phyloP scores from a whole-genome alignment of 176 grass and related monocot genomes.

The Zoysia pacifica region DNA sequence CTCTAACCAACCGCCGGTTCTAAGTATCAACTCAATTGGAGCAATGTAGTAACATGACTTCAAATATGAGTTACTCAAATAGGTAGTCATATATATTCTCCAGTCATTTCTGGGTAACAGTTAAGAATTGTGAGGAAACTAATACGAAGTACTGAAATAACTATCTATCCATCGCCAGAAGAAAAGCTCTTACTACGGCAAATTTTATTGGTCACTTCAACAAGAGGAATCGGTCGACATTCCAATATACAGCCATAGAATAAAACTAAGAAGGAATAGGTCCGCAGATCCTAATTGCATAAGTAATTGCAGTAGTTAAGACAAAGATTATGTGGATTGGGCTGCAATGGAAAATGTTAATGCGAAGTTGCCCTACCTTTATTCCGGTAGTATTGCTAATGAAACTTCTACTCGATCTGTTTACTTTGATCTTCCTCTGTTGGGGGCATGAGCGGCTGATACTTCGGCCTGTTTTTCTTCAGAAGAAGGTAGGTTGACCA shows the following conservation, averaged over 20 bases:
- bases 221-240: background rate
- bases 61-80: background rate
- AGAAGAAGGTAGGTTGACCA: slow-evolving; percentile 89
- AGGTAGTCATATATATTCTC: background rate
- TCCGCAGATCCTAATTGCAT: background rate
- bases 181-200: background rate
- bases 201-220: background rate
- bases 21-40: background rate
- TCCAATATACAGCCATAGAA: background rate
- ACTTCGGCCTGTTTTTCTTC: slow-evolving; percentile 87
- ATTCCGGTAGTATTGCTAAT: background rate
- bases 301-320: background rate
- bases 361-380: background rate
- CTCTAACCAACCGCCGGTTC: background rate
- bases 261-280: background rate
- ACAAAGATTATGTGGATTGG: background rate
- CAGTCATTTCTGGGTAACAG: background rate
- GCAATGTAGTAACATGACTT: background rate
- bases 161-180: background rate
- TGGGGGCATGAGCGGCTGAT: slow-evolving; percentile 69
- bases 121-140: background rate
- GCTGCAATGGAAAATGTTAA: background rate
- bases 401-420: slow-evolving; percentile 18
- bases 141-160: background rate
- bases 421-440: slow-evolving; percentile 40